phyloP scores from a whole-genome alignment of 495 filamentous ascomycete genomes.

The Lasiosphaeris hirsuta region DNA sequence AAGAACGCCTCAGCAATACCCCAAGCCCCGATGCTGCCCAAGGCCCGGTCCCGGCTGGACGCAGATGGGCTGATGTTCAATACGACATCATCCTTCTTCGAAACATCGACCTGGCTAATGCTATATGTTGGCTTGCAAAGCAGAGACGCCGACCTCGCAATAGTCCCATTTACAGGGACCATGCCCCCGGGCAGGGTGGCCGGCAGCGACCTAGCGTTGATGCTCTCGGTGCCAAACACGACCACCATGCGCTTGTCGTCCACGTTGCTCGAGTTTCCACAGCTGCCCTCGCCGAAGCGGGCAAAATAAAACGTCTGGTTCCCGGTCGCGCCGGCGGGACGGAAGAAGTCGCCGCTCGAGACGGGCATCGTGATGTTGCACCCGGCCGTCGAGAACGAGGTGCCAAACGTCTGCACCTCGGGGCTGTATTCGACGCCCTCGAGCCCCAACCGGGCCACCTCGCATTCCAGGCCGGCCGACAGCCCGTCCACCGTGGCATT shows the following conservation, averaged over 20 bases:
- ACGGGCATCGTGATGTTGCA: constrained; percentile 19
- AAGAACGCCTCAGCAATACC: constrained; percentile 21
- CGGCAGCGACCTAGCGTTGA: constrained; percentile 9
- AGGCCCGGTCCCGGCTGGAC: constrained; percentile 1
- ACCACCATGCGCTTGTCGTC: constrained; percentile 24
- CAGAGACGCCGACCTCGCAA: constrained; percentile 18
- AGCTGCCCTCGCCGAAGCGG: constrained; percentile 18
- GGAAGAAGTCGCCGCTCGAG: constrained; percentile 2
- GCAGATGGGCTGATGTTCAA: constrained; percentile 5
- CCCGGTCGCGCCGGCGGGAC: not conserved
- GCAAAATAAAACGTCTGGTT: constrained; percentile 14
- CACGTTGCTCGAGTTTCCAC: constrained; percentile 6
- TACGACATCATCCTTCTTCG: constrained; percentile 10
- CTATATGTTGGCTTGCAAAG: constrained; percentile 24
- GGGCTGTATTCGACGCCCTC: constrained; percentile 8
- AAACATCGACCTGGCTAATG: constrained; percentile 22
- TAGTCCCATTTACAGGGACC: constrained; percentile 12
- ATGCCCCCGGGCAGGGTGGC: not conserved
- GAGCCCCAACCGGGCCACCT: constrained; percentile 16
- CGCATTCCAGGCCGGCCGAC: constrained; percentile 21
- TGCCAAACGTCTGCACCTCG: constrained; percentile 16
- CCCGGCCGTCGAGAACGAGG: constrained; percentile 1
- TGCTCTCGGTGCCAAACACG: constrained; percentile 14
- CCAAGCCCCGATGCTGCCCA: constrained; percentile 21
- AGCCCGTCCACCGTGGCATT: constrained; percentile 25